These are phyloP conservation scores for Andrographis paniculata DNA, from an alignment of 305 asterid genomes.

Conservation along the genomic window DNA sequence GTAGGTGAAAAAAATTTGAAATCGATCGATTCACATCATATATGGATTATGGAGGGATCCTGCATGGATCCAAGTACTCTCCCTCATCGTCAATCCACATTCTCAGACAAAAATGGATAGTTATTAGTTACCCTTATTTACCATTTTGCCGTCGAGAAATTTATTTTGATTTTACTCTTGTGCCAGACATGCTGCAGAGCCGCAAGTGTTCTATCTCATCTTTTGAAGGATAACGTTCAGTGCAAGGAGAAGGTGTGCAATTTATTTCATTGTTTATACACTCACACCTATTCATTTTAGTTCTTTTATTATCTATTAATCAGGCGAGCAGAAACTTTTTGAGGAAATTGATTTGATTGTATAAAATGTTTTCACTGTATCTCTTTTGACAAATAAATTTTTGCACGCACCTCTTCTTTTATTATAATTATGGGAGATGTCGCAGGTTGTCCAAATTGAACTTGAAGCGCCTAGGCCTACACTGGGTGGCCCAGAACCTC, in stretches of 20 bases:
- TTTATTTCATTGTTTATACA: constrained; percentile 3
- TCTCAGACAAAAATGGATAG: too few relatives aligned
- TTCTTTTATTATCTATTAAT: background rate
- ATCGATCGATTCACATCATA: too few relatives aligned
- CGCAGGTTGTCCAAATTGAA: constrained; percentile 74
- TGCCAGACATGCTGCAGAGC: constrained; percentile 97
- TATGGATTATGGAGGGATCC: too few relatives aligned
- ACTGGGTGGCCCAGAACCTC: constrained; percentile 73
- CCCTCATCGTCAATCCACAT: too few relatives aligned
- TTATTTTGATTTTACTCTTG: constrained; percentile 14
- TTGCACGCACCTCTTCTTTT: constrained; percentile 3
- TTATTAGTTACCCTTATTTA: too few relatives aligned
- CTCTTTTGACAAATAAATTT: background rate
- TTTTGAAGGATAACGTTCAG: constrained; percentile 65
- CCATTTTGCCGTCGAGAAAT: too few relatives aligned
- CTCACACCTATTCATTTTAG: background rate
- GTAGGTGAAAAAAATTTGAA: too few relatives aligned
- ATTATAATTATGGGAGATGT: constrained; percentile 19
- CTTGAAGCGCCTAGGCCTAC: constrained; percentile 61
- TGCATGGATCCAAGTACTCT: too few relatives aligned
- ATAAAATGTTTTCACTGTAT: background rate
- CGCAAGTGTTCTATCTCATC: constrained; percentile 82
- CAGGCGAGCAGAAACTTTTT: constrained; percentile 3
- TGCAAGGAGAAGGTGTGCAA: constrained; percentile 80
- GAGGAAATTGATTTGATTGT: background rate